phyloP scores from a whole-genome alignment of 164 flowering plant genomes.

The Umbellularia californica region DNA sequence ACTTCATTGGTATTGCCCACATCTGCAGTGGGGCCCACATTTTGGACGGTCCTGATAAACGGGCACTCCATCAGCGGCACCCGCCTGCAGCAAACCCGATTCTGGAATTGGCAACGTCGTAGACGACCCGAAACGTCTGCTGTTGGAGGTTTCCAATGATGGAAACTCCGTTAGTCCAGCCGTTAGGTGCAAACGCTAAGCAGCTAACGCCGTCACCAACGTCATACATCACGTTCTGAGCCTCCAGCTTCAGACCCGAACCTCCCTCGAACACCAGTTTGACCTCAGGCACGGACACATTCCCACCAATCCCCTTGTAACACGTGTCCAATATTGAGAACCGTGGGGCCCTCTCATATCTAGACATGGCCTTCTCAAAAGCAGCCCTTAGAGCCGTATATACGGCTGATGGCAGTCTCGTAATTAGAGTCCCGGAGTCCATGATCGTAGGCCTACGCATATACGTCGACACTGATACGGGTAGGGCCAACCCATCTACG shows the following conservation, averaged over 20 bases:
- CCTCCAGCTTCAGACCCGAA: slow-evolving; percentile 25
- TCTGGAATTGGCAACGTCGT: slow-evolving; percentile 33
- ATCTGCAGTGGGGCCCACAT: too few species aligned
- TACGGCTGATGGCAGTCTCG: slow-evolving; percentile 31
- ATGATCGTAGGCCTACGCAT: slow-evolving; percentile 29
- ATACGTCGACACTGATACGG: slow-evolving; percentile 11
- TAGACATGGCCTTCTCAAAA: slow-evolving; percentile 26
- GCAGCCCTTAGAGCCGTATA: slow-evolving; percentile 32
- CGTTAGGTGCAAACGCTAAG: slow-evolving; percentile 38
- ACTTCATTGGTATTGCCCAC: too few species aligned
- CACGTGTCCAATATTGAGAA: slow-evolving; percentile 45
- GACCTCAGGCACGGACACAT: slow-evolving; percentile 25
- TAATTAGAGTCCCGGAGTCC: slow-evolving; percentile 58
- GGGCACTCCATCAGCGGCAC: slow-evolving; percentile 13
- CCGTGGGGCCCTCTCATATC: slow-evolving; percentile 21
- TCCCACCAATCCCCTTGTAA: slow-evolving; percentile 17
- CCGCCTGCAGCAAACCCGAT: slow-evolving; percentile 48
- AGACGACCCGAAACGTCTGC: slow-evolving; percentile 30
- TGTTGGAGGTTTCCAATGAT: slow-evolving; percentile 53
- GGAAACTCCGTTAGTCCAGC: slow-evolving; percentile 15
- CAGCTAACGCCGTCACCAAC: slow-evolving; percentile 26
- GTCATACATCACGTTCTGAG: slow-evolving; percentile 3
- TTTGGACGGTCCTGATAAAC: too few species aligned
- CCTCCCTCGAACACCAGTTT: slow-evolving; percentile 33
- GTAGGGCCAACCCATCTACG: slow-evolving; percentile 26